Evolutionary conservation across 345 rosid genomes (phyloP).

Genomic region (Bruguiera parviflora): DNA sequence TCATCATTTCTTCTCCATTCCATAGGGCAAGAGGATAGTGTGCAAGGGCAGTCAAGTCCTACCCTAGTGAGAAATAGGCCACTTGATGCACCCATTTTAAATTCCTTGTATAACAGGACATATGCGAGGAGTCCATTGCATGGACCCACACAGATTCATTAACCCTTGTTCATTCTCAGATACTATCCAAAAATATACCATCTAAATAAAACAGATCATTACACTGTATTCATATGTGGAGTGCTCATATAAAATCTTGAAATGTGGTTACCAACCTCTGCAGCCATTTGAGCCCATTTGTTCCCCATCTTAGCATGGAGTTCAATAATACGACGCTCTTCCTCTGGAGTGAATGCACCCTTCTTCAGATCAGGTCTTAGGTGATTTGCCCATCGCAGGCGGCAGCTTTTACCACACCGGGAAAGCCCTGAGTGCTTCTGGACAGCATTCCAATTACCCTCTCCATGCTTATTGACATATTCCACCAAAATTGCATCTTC

Average conservation of each 20-base stretch:
- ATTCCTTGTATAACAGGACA: too few relatives aligned
- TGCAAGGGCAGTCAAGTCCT: too few relatives aligned
- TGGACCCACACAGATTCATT: too few relatives aligned
- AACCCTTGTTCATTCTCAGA: too few relatives aligned
- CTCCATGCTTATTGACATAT: slow-evolving; percentile 55
- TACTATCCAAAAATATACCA: too few relatives aligned
- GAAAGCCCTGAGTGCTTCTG: slow-evolving; percentile 59
- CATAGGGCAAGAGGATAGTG: too few relatives aligned
- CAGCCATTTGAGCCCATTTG: slow-evolving; percentile 25
- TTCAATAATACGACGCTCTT: slow-evolving; percentile 14
- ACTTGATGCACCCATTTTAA: too few relatives aligned
- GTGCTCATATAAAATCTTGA: neutral
- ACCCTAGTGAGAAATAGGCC: too few relatives aligned
- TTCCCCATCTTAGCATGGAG: slow-evolving; percentile 23
- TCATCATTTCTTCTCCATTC: too few relatives aligned
- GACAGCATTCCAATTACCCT: slow-evolving; percentile 67
- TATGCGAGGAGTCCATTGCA: too few relatives aligned
- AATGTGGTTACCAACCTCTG: slow-evolving; percentile 8
- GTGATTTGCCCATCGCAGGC: slow-evolving; percentile 22
- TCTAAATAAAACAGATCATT: too few relatives aligned
- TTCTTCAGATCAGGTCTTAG: slow-evolving; percentile 23
- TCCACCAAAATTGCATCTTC: slow-evolving; percentile 52
- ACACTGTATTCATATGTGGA: too few relatives aligned
- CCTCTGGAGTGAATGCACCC: slow-evolving; percentile 21
- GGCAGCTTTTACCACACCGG: slow-evolving; percentile 37